A percentile compares a stretch with the other conserved stretches of the same genome.
These are phyloP conservation scores for Fusarium sp. DNA, from an alignment of 2,329 filamentous ascomycete genomes.

Conservation along the genomic window DNA sequence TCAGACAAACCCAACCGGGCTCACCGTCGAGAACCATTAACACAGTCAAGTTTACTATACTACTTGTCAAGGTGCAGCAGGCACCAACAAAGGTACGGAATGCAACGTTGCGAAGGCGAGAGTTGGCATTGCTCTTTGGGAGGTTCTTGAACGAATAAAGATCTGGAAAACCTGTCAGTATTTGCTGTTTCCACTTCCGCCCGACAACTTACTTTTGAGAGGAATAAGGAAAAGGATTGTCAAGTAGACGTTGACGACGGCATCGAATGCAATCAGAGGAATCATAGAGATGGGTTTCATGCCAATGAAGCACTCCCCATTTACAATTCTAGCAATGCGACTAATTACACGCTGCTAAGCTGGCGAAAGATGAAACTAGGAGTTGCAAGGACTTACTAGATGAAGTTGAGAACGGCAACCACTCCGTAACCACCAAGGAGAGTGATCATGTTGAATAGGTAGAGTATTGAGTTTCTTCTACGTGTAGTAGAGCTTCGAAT, in stretches of 20 bases:
- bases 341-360: slow-evolving; percentile 46
- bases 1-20: slow-evolving; percentile 73
- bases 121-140: slow-evolving; percentile 53
- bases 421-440: slow-evolving; percentile 60
- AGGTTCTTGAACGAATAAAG: slow-evolving; percentile 66
- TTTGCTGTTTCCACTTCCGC: too few species aligned
- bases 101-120: slow-evolving; percentile 62
- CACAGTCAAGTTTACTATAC: slow-evolving; percentile 68
- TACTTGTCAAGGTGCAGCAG: slow-evolving; percentile 66
- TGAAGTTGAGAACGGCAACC: slow-evolving; percentile 68
- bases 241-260: slow-evolving; percentile 71
- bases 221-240: slow-evolving; percentile 73
- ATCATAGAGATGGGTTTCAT: slow-evolving; percentile 69
- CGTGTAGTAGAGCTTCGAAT: slow-evolving; percentile 64
- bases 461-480: slow-evolving; percentile 67
- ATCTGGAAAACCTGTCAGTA: slow-evolving; percentile 48
- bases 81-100: slow-evolving; percentile 70
- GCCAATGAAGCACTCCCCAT: slow-evolving; percentile 70
- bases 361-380: background rate
- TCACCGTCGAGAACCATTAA: slow-evolving; percentile 69
- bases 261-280: slow-evolving; percentile 70
- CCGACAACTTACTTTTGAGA: slow-evolving; percentile 58
- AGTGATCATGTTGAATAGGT: slow-evolving; percentile 69
- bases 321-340: slow-evolving; percentile 66
- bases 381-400: slow-evolving; percentile 60